phyloP scores from a whole-genome alignment of 495 filamentous ascomycete genomes.

The Hypoxylon lienhwacheense region DNA sequence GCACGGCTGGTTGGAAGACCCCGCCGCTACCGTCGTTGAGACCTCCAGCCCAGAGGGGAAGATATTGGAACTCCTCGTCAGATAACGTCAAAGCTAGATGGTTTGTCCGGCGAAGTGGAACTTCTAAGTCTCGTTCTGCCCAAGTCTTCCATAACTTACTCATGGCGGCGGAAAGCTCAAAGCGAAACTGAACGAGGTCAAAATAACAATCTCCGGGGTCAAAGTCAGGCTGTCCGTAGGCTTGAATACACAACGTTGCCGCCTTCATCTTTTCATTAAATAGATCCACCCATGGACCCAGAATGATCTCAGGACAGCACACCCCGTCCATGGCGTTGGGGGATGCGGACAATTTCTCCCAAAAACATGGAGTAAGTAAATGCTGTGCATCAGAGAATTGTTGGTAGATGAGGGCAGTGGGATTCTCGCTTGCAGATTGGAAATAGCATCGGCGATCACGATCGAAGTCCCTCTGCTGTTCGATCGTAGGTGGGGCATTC shows the following conservation, averaged over 20 bases:
- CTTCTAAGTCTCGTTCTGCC: slow-evolving; percentile 23
- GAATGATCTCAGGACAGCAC: background rate
- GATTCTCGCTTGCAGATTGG: background rate
- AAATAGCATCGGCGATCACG: slow-evolving; percentile 39
- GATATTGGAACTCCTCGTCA: slow-evolving; percentile 46
- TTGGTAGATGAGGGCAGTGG: slow-evolving; percentile 20
- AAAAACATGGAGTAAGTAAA: slow-evolving; percentile 41
- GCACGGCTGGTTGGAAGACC: slow-evolving; percentile 46
- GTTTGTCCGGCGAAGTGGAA: slow-evolving; percentile 28
- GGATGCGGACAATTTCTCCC: slow-evolving; percentile 21
- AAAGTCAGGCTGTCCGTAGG: background rate
- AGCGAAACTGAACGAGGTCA: slow-evolving; percentile 5
- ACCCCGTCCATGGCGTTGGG: background rate
- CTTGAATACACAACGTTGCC: background rate
- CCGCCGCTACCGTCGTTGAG: slow-evolving; percentile 50
- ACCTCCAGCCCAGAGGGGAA: slow-evolving; percentile 53
- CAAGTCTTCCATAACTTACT: background rate
- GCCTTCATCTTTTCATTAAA: slow-evolving; percentile 2
- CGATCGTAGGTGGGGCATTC: background rate
- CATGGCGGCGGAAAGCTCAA: slow-evolving; percentile 4
- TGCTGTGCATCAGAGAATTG: slow-evolving; percentile 33
- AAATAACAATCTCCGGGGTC: background rate
- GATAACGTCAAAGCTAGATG: slow-evolving; percentile 41
- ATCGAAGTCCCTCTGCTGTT: slow-evolving; percentile 5
- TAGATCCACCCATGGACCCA: background rate